Percentiles rank a stretch among this genome's conserved stretches.
These are phyloP conservation scores for Aspergillus funiculosus DNA, from an alignment of 495 filamentous ascomycete genomes.

Conservation along the genomic window DNA sequence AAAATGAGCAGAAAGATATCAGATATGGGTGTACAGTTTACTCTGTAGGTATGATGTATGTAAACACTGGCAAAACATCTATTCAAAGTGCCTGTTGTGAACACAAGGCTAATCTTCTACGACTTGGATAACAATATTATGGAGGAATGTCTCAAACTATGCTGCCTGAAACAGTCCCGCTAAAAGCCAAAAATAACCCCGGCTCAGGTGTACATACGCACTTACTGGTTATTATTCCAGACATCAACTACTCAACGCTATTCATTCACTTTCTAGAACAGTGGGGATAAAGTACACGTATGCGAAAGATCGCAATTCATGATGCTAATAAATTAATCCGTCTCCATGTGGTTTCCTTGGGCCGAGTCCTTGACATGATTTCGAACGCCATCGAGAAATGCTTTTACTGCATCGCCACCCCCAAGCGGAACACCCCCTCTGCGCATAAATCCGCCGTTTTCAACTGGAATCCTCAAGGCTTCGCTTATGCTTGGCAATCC, in stretches of 20 bases:
- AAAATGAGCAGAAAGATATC: too few relatives aligned
- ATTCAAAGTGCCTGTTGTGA: too few relatives aligned
- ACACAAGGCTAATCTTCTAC: too few relatives aligned
- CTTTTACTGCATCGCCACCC: constrained; percentile 81
- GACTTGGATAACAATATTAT: background rate
- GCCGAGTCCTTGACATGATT: constrained; percentile 54
- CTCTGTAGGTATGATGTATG: too few relatives aligned
- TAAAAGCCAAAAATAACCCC: constrained; percentile 16
- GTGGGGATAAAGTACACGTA: constrained; percentile 3
- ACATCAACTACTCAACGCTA: constrained; percentile 1
- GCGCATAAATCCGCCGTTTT: constrained; percentile 73
- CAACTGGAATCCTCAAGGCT: constrained; percentile 69
- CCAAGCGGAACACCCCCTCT: constrained; percentile 72
- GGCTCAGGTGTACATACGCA: too few relatives aligned
- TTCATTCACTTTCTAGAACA: constrained; percentile 6
- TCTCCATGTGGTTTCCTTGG: constrained; percentile 42
- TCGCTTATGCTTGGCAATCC: constrained; percentile 85
- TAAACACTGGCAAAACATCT: too few relatives aligned
- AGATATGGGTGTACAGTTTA: too few relatives aligned
- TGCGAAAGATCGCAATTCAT: background rate
- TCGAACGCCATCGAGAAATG: constrained; percentile 83
- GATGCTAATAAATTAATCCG: constrained; percentile 30
- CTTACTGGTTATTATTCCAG: too few relatives aligned
- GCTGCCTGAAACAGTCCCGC: constrained; percentile 14
- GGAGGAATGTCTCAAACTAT: background rate